Percentiles rank a stretch among this genome's conserved stretches.
phyloP scores from a whole-genome alignment of 768 basidiomycete species.

The Gymnopilus junonius region DNA sequence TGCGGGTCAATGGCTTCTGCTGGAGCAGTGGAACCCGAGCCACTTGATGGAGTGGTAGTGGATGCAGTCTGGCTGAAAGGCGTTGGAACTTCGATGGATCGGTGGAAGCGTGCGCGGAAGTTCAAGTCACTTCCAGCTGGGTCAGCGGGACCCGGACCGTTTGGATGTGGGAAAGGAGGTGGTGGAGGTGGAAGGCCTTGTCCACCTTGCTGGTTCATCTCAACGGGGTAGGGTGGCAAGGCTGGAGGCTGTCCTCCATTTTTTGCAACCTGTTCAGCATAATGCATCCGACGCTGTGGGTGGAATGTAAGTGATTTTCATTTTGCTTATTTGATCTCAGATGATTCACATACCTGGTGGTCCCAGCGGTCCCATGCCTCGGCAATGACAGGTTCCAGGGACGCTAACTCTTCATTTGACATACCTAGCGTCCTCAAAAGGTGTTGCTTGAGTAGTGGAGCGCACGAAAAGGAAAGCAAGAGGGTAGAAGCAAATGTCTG shows the following conservation, averaged over 20 bases:
- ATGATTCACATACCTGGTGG: conserved; percentile 58
- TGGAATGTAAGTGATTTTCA: conserved; percentile 3
- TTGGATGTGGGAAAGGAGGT: conserved; percentile 24
- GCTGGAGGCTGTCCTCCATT: conserved; percentile 31
- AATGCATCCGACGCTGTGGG: conserved; percentile 44
- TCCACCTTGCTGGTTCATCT: conserved; percentile 23
- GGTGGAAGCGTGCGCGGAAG: conserved; percentile 69
- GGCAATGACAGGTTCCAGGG: conserved; percentile 79
- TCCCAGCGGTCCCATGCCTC: conserved; percentile 91
- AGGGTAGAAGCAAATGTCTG: conserved; percentile 83
- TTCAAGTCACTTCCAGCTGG: conserved; percentile 42
- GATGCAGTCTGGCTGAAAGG: conserved; percentile 50
- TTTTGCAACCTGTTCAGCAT: conserved; percentile 44
- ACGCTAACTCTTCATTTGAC: conserved; percentile 79
- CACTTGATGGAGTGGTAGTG: conserved; percentile 31
- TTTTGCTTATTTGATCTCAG: conserved; percentile 1
- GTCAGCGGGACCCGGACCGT: conserved; percentile 29
- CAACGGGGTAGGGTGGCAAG: conserved; percentile 34
- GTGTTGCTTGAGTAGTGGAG: conserved; percentile 75
- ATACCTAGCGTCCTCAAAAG: conserved; percentile 72
- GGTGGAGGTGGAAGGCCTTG: conserved; percentile 23
- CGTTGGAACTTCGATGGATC: conserved; percentile 60
- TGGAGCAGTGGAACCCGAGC: conserved; percentile 23
- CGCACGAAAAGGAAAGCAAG: conserved; percentile 75
- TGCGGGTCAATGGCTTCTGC: conserved; percentile 42